phyloP scores from a whole-genome alignment of 345 rosid species.

The Populus nigra region DNA sequence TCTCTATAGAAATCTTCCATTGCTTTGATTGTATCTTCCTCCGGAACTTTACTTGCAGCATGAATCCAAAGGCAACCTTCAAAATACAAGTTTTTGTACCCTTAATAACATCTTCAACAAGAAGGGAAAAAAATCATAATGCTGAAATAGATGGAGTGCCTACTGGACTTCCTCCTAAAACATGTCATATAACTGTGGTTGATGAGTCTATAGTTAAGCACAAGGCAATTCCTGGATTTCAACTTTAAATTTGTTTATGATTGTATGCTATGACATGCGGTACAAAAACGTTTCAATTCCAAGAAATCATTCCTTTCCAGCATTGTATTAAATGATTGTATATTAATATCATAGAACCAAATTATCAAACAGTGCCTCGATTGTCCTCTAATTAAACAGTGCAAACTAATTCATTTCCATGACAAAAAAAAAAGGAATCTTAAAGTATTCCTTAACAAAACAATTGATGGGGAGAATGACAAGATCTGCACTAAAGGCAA shows the following conservation, averaged over 20 bases:
- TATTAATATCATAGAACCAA: not conserved
- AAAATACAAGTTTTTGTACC: not conserved
- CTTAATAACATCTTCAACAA: not conserved
- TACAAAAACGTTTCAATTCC: not conserved
- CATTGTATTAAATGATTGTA: not conserved
- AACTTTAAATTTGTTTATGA: not conserved
- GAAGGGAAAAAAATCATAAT: not conserved
- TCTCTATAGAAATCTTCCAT: conserved; percentile 86
- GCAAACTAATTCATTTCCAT: not conserved
- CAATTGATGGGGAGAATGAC: not conserved
- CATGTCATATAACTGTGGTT: not conserved
- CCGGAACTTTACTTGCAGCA: conserved; percentile 87
- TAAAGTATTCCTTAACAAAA: not conserved
- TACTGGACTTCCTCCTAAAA: not conserved
- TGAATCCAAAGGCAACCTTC: conserved; percentile 97
- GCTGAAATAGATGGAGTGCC: not conserved
- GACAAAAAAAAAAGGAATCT: not conserved
- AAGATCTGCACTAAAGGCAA: not conserved
- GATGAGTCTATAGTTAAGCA: too few relatives aligned
- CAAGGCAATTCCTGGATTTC: not conserved
- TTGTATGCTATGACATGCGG: not conserved
- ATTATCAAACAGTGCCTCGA: not conserved
- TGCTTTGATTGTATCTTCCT: conserved; percentile 81
- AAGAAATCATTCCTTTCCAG: not conserved
- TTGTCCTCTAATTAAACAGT: not conserved